phyloP scores from a whole-genome alignment of 345 rosid genomes.

The Murraya koenigii region DNA sequence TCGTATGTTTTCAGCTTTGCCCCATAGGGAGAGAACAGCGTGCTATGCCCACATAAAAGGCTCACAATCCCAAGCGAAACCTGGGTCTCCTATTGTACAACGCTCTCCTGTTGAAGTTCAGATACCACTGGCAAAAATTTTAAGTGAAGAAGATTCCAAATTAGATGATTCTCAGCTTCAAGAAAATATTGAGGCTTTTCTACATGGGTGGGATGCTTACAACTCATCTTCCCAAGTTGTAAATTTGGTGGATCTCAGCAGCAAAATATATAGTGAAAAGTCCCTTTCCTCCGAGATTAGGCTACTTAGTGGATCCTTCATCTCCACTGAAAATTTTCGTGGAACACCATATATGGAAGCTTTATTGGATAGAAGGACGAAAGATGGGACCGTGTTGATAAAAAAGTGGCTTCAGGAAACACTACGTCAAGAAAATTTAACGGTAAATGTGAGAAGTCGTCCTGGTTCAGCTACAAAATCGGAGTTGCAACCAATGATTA shows the following conservation, averaged over 20 bases:
- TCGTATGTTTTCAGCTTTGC: conserved; percentile 75
- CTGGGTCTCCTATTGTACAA: conserved; percentile 38
- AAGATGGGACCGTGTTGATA: conserved; percentile 78
- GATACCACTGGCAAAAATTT: conserved; percentile 68
- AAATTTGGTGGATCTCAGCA: conserved; percentile 33
- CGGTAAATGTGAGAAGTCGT: conserved; percentile 54
- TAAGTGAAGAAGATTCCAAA: conserved; percentile 47
- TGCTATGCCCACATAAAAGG: conserved; percentile 33
- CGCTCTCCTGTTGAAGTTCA: conserved; percentile 73
- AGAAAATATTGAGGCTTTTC: conserved; percentile 59
- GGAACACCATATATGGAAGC: conserved; percentile 91
- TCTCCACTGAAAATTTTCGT: conserved; percentile 64
- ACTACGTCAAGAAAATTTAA: conserved; percentile 62
- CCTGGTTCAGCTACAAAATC: conserved; percentile 64
- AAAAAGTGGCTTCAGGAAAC: conserved; percentile 96
- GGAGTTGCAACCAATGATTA: conserved; percentile 69
- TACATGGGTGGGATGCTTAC: conserved; percentile 66
- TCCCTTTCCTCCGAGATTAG: conserved; percentile 32
- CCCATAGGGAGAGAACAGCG: conserved; percentile 59
- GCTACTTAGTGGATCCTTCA: conserved; percentile 64
- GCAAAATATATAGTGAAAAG: conserved; percentile 29
- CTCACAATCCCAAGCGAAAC: conserved; percentile 54
- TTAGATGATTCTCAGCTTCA: conserved; percentile 41
- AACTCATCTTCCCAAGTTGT: conserved; percentile 34
- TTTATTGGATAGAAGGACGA: conserved; percentile 75